Evolutionary conservation across 2,329 filamentous ascomycete species (phyloP).

Genomic region (Aspergillus sp.): DNA sequence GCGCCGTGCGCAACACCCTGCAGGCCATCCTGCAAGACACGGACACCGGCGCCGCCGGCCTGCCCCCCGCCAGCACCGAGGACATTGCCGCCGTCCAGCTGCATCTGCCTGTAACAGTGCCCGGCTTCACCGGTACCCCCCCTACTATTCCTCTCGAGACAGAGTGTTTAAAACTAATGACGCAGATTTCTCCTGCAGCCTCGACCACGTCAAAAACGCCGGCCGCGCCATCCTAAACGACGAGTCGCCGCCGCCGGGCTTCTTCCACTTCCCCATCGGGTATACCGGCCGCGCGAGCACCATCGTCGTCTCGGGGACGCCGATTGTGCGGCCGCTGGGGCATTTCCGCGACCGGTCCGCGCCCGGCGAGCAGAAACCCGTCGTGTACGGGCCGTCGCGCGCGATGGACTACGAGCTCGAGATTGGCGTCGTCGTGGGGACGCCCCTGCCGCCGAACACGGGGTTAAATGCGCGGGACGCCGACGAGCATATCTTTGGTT

Average conservation of each 20-base stretch:
- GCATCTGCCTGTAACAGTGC: conserved; percentile 56
- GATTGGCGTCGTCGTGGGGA: conserved; percentile 47
- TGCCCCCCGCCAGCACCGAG: conserved; percentile 19
- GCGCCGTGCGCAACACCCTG: conserved; percentile 42
- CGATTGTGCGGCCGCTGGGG: conserved; percentile 49
- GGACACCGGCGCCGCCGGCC: conserved; percentile 1
- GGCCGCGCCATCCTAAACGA: conserved; percentile 25
- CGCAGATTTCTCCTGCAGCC: conserved; percentile 39
- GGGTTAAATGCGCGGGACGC: conserved; percentile 47
- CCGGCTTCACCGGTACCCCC: conserved; percentile 57
- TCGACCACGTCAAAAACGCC: conserved; percentile 27
- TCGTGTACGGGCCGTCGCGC: conserved; percentile 20
- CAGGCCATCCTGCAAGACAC: conserved; percentile 15
- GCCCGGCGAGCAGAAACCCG: conserved; percentile 15
- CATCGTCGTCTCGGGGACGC: conserved; percentile 51
- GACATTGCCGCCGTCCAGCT: conserved; percentile 44
- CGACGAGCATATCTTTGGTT: conserved; percentile 61
- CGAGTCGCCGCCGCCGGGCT: conserved; percentile 30
- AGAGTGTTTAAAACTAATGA: too few relatives aligned
- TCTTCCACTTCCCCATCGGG: conserved; percentile 51
- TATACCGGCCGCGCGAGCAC: conserved; percentile 58
- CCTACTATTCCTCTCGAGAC: conserved; percentile 38
- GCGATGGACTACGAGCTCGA: conserved; percentile 45
- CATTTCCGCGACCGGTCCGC: conserved; percentile 21
- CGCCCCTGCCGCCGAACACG: conserved; percentile 37